Percentiles rank a stretch among this genome's conserved stretches.
Conservation (phyloP, 106 monocot species). For the Hemerocallis citrina region DNA sequence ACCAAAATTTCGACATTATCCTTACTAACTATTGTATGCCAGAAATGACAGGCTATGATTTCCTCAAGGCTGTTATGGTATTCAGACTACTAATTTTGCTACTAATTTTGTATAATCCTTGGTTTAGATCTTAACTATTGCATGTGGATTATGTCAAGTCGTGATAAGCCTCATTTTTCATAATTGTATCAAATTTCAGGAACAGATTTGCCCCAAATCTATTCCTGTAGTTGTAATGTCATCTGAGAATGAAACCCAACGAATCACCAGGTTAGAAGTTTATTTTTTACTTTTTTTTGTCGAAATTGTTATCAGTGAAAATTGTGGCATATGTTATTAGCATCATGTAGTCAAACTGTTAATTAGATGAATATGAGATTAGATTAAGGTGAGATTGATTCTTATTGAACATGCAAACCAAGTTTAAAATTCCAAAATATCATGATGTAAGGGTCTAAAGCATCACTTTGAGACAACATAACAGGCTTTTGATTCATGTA, state of each 20-base stretch:
- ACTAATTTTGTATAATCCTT: too few relatives aligned
- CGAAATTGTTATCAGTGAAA: too few relatives aligned
- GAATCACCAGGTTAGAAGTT: conserved; percentile 58
- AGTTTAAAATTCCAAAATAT: too few relatives aligned
- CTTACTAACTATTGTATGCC: too few relatives aligned
- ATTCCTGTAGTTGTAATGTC: conserved; percentile 88
- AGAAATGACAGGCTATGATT: too few relatives aligned
- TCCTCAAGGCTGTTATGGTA: too few relatives aligned
- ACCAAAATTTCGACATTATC: too few relatives aligned
- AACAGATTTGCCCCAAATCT: conserved; percentile 26
- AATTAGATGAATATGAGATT: not conserved
- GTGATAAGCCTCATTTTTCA: too few relatives aligned
- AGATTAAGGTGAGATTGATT: not conserved
- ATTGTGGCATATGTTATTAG: not conserved
- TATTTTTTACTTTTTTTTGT: not conserved
- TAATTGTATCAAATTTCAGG: conserved; percentile 29
- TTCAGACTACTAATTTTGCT: too few relatives aligned
- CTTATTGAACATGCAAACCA: too few relatives aligned
- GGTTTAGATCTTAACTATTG: too few relatives aligned
- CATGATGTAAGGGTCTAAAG: not conserved
- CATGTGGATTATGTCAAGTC: too few relatives aligned
- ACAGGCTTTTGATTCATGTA: not conserved
- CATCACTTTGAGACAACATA: not conserved
- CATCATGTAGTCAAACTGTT: not conserved
- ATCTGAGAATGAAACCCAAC: conserved; percentile 79